Evolutionary conservation across 257 asterid species (phyloP), one percentile per base, ranked within the genome.

Genomic region (Leonotis leonurus): DNA sequence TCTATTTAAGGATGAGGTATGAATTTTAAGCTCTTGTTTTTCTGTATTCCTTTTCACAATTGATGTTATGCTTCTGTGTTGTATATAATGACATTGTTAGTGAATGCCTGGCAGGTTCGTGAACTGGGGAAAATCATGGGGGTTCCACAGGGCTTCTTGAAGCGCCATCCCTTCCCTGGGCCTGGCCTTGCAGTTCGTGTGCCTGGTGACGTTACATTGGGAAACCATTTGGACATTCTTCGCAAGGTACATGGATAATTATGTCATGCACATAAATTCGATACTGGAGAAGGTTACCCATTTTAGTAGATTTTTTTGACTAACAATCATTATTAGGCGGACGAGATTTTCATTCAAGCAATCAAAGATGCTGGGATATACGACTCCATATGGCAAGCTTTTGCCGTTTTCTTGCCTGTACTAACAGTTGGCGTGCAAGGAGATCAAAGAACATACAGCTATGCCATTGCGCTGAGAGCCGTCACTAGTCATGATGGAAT

Each of bases 401-500:
- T 93, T 72, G 96, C 97, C 33, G 99, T 93, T 13, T 84, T 89
- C 81, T 72, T 93, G 90, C 96, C 96, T 1, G 89, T 89, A 30
- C 73, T 75, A 60, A 85, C 97, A 0, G 99, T 93, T 27, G 99
- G 99, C 13, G 97, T 93, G 77, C 99, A 93, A 84, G 99, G 99
- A 44, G 99, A 93, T 67, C 91, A 88, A 66, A 85, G 99, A 74
- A 89, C 99, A 1, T 96, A 93, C 80, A 80, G 97, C 32, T 84
- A 87, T 29, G 95, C 91, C 73, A 84, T 93, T 64, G 82, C 92
- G 13, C 87, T 93, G 35, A 80, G 99, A 79, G 99, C 97, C 12
- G 99, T 89, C 62, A 93, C 99, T 12, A 93, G 99, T 75, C 94
- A 89, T 67, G 99, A 93, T 78, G 99, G 99, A 69, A 93, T 93